These are phyloP conservation scores for Ascochyta pisi DNA, from an alignment of 2,329 filamentous ascomycete genomes.

Conservation along the genomic window DNA sequence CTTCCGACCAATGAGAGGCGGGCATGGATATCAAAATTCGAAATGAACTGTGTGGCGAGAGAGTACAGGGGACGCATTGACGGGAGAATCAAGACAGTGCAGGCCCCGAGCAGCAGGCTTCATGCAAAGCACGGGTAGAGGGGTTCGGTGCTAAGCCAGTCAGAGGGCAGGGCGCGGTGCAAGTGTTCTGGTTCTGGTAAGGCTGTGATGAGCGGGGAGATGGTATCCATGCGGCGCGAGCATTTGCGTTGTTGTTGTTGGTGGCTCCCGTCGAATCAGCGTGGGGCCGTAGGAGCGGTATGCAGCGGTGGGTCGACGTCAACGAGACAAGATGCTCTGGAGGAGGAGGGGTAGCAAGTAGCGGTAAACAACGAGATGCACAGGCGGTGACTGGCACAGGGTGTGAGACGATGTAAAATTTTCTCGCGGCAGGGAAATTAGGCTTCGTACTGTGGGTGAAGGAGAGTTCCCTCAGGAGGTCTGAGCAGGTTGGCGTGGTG, in stretches of 20 bases:
- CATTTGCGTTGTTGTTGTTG: conserved; percentile 43
- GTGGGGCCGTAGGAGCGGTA: conserved; percentile 31
- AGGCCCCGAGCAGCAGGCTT: conserved; percentile 32
- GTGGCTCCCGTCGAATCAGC: conserved; percentile 39
- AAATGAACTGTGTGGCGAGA: conserved; percentile 47
- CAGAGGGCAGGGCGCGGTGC: conserved; percentile 27
- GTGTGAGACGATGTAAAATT: conserved; percentile 45
- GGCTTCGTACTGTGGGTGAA: conserved; percentile 32
- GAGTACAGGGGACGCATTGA: conserved; percentile 40
- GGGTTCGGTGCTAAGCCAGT: conserved; percentile 42
- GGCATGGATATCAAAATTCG: conserved; percentile 38
- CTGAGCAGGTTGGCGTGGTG: conserved; percentile 33
- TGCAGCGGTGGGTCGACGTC: conserved; percentile 39
- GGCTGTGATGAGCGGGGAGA: conserved; percentile 37
- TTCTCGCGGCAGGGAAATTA: conserved; percentile 48
- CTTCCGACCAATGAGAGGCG: conserved; percentile 38
- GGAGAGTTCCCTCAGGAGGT: conserved; percentile 34
- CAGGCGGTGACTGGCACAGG: conserved; percentile 31
- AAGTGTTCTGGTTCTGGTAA: conserved; percentile 38
- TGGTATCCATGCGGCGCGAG: conserved; percentile 37
- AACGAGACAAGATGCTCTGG: conserved; percentile 7
- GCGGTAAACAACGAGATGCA: conserved; percentile 46
- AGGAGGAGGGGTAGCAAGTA: conserved; percentile 30
- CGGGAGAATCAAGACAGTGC: conserved; percentile 36
- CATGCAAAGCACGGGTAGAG: conserved; percentile 45